Evolutionary conservation across 2,329 filamentous ascomycete genomes (phyloP), one percentile per base, ranked within the genome.

Genomic region (Graphiopsis chlorocephala): DNA sequence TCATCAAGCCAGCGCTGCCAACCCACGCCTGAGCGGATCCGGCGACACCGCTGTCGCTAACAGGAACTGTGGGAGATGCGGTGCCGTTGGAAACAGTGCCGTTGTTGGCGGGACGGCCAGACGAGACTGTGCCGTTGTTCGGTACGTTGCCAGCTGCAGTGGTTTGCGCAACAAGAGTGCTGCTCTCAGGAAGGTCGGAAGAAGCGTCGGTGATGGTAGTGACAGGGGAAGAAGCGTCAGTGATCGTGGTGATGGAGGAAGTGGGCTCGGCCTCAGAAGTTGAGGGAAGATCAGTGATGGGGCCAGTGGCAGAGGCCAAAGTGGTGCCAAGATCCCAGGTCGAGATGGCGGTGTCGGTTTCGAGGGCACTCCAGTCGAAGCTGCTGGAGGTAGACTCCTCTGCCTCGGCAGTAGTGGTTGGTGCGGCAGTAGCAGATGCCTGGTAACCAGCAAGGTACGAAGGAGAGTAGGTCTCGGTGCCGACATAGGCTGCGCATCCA

Each of bases 401-500:
- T 7, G 48, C 56, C 1, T 38, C 59, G 50, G 26, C 26, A 35
- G 58, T 56, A 12, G 61, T 52, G 38, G 60, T 59, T 28, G 65
- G 61, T n/a, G 65, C 59, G 14, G 66, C 52, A 20, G 68, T 66
- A 8, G 64, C 65, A 53, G 47, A 65, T 23, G 25, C 68, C 28
- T 72, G 70, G 35, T 70, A 78, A 57, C 72, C 75, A 25, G 76
- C 62, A 3, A 87, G 75, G 75, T 78, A 88, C 52, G 73, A 78
- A 10, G 85, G 83, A 64, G 79, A 79, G 75, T 86, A 85, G 14
- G 81, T 83, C 17, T 78, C 83, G 28, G 85, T 86, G 67, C 86
- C 86, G 2, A 73, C 70, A 78, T 89, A 88, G 4, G 64, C 71
- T 2, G 76, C 72, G 72, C 88, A 90, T 2, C 87, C 88, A 0